These are phyloP conservation scores for Paspalum vaginatum DNA, from an alignment of 176 grass and related monocot genomes.

Conservation along the genomic window DNA sequence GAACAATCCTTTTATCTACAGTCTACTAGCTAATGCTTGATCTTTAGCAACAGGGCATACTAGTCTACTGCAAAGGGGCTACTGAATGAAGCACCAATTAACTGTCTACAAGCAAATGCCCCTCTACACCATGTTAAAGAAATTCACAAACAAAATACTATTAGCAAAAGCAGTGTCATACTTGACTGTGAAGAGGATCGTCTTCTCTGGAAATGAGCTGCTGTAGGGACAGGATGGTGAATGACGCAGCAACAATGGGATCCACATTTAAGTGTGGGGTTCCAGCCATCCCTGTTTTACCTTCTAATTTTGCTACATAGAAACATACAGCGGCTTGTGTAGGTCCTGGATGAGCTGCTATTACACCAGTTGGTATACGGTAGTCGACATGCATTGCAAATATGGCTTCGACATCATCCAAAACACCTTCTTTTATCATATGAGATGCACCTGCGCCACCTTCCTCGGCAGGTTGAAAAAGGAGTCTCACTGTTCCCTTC, in stretches of 20 bases:
- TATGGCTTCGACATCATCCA: conserved; percentile 70
- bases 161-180: conserved; percentile 36
- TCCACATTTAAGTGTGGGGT: conserved; percentile 80
- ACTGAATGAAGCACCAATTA: background rate
- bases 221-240: conserved; percentile 69
- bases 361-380: conserved; percentile 52
- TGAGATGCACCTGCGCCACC: conserved; percentile 87
- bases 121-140: background rate
- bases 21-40: background rate
- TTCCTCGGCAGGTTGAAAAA: conserved; percentile 98
- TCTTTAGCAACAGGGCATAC: background rate
- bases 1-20: background rate
- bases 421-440: conserved; percentile 82
- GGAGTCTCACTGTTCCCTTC: conserved; percentile 87
- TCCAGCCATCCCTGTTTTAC: conserved; percentile 75
- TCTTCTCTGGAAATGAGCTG: conserved; percentile 85
- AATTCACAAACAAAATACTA: conserved; percentile 5
- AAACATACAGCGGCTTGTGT: conserved; percentile 75
- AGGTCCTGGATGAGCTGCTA: conserved; percentile 66
- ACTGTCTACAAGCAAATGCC: conserved; percentile 4
- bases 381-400: conserved; percentile 86
- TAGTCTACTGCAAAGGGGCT: background rate
- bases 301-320: conserved; percentile 82
- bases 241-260: conserved; percentile 68
- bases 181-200: conserved; percentile 90